phyloP scores from a whole-genome alignment of 2,329 filamentous ascomycete genomes.

The Aspergillus vadensis region DNA sequence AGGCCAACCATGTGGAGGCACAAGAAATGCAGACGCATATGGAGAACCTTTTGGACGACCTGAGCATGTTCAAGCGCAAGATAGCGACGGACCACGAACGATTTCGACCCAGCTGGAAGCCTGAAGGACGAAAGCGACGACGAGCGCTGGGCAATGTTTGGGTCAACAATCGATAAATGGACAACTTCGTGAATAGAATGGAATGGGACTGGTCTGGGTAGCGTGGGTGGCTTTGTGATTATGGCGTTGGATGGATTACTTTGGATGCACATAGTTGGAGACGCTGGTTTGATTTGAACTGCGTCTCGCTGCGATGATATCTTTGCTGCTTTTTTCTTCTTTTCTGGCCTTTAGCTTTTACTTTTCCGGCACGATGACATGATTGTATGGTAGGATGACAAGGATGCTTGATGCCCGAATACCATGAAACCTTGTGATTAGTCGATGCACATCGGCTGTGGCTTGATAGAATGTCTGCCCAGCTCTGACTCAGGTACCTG shows the following conservation, averaged over 20 bases:
- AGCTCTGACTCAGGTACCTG: slow-evolving; percentile 2
- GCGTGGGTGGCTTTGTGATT: slow-evolving; percentile 8
- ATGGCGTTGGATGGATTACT: slow-evolving; percentile 1
- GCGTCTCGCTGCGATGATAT: slow-evolving; percentile 8
- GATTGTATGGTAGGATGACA: slow-evolving; percentile 10
- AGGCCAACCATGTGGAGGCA: slow-evolving; percentile 48
- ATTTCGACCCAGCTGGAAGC: slow-evolving; percentile 35
- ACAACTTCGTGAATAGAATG: no score
- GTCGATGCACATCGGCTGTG: background rate
- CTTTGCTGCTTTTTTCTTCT: background rate
- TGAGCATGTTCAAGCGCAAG: slow-evolving; percentile 80
- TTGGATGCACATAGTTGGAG: background rate
- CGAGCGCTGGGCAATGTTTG: slow-evolving; percentile 34
- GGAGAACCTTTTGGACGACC: slow-evolving; percentile 77
- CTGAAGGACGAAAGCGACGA: slow-evolving; percentile 29
- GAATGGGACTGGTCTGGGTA: background rate
- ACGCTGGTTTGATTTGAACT: background rate
- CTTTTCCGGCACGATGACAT: slow-evolving; percentile 6
- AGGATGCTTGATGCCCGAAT: slow-evolving; percentile 9
- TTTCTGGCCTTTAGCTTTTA: background rate
- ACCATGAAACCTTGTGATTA: slow-evolving; percentile 2
- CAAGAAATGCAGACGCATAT: slow-evolving; percentile 79
- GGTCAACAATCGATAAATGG: slow-evolving; percentile 29
- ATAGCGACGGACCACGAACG: slow-evolving; percentile 70
- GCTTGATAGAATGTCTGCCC: background rate